These are phyloP conservation scores for Barbatosphaeria neglecta DNA, from an alignment of 495 filamentous ascomycete species.

Conservation along the genomic window DNA sequence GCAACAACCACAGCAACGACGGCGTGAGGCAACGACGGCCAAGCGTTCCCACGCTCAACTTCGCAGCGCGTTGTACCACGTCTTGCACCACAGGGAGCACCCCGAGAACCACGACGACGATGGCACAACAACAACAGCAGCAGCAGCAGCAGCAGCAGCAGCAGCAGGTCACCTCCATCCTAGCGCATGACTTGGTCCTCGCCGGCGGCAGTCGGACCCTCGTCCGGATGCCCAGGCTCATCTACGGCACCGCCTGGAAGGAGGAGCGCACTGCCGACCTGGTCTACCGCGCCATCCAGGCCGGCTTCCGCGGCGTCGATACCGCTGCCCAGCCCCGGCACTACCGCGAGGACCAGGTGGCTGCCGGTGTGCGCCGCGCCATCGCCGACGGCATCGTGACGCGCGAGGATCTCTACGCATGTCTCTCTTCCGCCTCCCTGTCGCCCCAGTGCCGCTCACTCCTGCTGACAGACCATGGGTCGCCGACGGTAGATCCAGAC, in stretches of 20 bases:
- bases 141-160: background rate
- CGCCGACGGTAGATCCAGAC: conserved; percentile 59
- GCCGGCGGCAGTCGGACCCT: conserved; percentile 3
- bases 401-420: conserved; percentile 50
- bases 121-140: background rate
- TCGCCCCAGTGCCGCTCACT: background rate
- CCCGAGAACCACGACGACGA: background rate
- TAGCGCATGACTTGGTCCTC: background rate
- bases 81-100: too few species aligned
- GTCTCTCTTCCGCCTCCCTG: conserved; percentile 11
- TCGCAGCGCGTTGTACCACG: too few species aligned
- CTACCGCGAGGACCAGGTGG: conserved; percentile 64
- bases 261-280: conserved; percentile 55
- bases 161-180: conserved; percentile 1
- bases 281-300: conserved; percentile 54
- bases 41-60: background rate
- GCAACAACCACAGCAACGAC: background rate
- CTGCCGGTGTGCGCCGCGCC: conserved; percentile 48
- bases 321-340: conserved; percentile 72
- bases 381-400: conserved; percentile 44
- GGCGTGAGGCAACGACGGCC: background rate
- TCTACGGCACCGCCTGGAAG: conserved; percentile 90
- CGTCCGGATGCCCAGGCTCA: conserved; percentile 45
- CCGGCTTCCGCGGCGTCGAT: conserved; percentile 66
- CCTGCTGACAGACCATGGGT: conserved; percentile 6